Conservation (phyloP, 495 filamentous ascomycete species). For the Apodospora peruviana region DNA sequence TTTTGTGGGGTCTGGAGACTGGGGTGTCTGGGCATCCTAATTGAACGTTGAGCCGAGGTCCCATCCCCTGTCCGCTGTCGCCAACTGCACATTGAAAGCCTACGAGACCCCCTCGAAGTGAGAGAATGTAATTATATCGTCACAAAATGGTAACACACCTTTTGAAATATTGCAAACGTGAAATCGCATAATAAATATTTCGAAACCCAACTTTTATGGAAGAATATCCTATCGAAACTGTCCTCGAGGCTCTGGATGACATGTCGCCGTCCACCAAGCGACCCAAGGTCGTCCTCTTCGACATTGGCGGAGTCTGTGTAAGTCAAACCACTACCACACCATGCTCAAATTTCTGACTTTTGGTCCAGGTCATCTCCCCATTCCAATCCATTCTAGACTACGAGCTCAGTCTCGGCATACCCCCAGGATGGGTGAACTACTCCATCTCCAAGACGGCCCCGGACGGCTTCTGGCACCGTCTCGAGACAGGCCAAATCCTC, state of each 20-base stretch:
- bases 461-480: slow-evolving; percentile 79
- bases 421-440: slow-evolving; percentile 84
- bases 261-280: slow-evolving; percentile 27
- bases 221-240: slow-evolving; percentile 16
- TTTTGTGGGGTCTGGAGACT: not conserved
- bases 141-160: too few species aligned
- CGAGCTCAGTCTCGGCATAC: slow-evolving; percentile 68
- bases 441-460: slow-evolving; percentile 74
- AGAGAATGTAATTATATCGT: too few species aligned
- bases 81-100: too few species aligned
- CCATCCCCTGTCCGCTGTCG: too few species aligned
- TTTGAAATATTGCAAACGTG: too few species aligned
- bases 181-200: not conserved
- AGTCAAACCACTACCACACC: slow-evolving; percentile 25
- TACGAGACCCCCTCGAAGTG: too few species aligned
- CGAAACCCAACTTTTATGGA: slow-evolving; percentile 11
- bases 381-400: slow-evolving; percentile 91
- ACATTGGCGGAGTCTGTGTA: slow-evolving; percentile 97
- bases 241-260: slow-evolving; percentile 24
- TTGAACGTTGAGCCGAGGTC: too few species aligned
- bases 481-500: slow-evolving; percentile 70
- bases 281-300: slow-evolving; percentile 83
- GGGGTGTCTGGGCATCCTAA: not conserved
- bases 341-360: not conserved
- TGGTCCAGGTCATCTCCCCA: slow-evolving; percentile 72